Base-by-base conservation (phyloP, 257 asterid species). In the Solanum pennellii region DNA sequence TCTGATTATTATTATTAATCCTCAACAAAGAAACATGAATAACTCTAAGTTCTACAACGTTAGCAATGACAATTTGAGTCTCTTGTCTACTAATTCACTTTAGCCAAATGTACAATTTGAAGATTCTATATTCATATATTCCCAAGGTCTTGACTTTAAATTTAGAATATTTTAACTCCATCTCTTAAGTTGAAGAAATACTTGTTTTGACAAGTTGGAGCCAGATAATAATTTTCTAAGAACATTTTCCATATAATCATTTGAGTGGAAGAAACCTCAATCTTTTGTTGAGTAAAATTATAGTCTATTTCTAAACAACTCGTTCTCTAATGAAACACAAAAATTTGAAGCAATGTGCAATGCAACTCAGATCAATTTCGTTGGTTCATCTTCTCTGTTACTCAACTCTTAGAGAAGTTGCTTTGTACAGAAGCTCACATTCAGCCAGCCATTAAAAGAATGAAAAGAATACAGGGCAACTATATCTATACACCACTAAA, bases 41-140 rank as follows among this genome's bases (percentile, higher is more conserved):
- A 60, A 97, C 98, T 71, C 99, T 90, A 11, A 97, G 98, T 96
- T 97, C 99, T 88, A 92, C 94, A 1, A 95, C 93, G 88, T 97
- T 95, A 2, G 98, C 94, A 89, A 97, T 92, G 85, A 98, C 99
- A 9, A 94, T 90, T 91, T 94, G 89, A 79, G 94, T 91, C 59
- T 93, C 95, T 39, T 91, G 86, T 89, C 96, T 87, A 72, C 90
- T 93, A 15, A 90, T 88, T 76, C 39, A 37, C 39, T 37, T 37
- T 37, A 6, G 7, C 23, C 69, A 84, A 95, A 75, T 85, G 88
- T 14, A 14, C 41, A 44, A 44, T 25, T 77, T 3, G 83, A 44
- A 77, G 83, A 77, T 77, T 77, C 60, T n/a, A 42, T n/a, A 77
- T 7, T 76, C 27, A 25, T 35, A 13, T 42, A 42, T n/a, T 44